A percentile compares a stretch with the other conserved stretches of the same genome.
These are phyloP conservation scores for Myxozyma neglecta DNA, from an alignment of 805 yeast genomes.

Conservation along the genomic window DNA sequence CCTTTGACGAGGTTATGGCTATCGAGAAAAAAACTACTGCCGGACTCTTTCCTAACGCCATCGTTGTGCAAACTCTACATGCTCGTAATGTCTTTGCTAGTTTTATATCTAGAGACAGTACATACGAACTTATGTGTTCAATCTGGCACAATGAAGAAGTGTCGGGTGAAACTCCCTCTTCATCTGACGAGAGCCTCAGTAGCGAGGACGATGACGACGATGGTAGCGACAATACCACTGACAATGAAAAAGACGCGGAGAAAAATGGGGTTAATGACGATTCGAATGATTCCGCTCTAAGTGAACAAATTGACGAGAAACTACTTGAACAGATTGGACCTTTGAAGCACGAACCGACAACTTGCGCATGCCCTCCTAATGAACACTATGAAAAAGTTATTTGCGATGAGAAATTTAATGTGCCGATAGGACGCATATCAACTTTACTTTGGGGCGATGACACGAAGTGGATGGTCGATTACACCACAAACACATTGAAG, in stretches of 20 bases:
- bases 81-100: constrained; percentile 80
- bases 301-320: constrained; percentile 18
- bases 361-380: constrained; percentile 43
- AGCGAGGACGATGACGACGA: constrained; percentile 34
- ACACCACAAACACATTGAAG: constrained; percentile 41
- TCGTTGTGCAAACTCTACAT: constrained; percentile 62
- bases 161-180: constrained; percentile 9
- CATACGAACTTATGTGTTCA: constrained; percentile 66
- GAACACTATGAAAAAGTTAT: constrained; percentile 37
- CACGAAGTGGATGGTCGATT: constrained; percentile 47
- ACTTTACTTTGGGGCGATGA: constrained; percentile 68
- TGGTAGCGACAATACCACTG: constrained; percentile 7
- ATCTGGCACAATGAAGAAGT: constrained; percentile 56
- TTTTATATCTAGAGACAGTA: constrained; percentile 76
- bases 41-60: constrained; percentile 89
- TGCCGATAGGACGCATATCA: constrained; percentile 77
- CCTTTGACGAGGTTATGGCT: constrained; percentile 65
- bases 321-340: constrained; percentile 52
- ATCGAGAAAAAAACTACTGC: constrained; percentile 84
- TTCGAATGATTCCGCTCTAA: constrained; percentile 33
- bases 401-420: constrained; percentile 47
- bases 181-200: constrained; percentile 25
- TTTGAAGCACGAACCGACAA: constrained; percentile 58
- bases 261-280: constrained; percentile 19
- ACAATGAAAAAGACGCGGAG: constrained; percentile 6